Evolutionary conservation across 768 basidiomycete species (phyloP).

Genomic region (Tylopilus subfusipes): DNA sequence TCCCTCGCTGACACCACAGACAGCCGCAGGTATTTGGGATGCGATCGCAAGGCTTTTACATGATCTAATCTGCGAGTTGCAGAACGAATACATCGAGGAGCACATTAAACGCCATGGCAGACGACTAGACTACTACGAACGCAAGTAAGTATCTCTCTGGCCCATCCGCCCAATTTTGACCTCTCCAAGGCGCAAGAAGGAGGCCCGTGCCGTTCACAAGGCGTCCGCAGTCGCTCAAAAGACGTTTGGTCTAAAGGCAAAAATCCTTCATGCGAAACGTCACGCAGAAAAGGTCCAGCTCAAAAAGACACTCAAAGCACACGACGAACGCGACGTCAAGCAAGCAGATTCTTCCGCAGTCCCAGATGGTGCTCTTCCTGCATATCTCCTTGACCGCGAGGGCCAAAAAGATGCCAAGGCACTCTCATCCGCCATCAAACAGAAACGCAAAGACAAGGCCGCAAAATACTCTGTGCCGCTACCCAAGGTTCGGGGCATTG

Average conservation of each 20-base stretch:
- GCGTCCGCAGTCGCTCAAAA: slow-evolving; percentile 87
- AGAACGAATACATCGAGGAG: slow-evolving; percentile 99
- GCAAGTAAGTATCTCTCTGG: slow-evolving; percentile 57
- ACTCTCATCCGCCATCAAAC: slow-evolving; percentile 92
- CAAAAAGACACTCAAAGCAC: slow-evolving; percentile 99
- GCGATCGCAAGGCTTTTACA: background rate
- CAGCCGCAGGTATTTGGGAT: slow-evolving; percentile 61
- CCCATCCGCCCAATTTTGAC: background rate
- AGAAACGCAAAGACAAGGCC: slow-evolving; percentile 98
- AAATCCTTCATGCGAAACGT: slow-evolving; percentile 94
- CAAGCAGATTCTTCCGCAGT: slow-evolving; percentile 79
- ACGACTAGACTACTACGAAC: slow-evolving; percentile 93
- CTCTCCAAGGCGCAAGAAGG: slow-evolving; percentile 66
- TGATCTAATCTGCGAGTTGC: slow-evolving; percentile 11
- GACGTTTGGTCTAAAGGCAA: slow-evolving; percentile 94
- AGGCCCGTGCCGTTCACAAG: slow-evolving; percentile 73
- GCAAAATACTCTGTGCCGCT: slow-evolving; percentile 96
- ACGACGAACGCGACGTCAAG: slow-evolving; percentile 98
- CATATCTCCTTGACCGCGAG: slow-evolving; percentile 95
- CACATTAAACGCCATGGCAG: slow-evolving; percentile 96
- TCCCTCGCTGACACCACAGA: slow-evolving; percentile 14
- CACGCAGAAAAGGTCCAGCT: slow-evolving; percentile 98
- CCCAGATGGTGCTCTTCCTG: slow-evolving; percentile 89
- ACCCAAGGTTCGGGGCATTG: slow-evolving; percentile 96
- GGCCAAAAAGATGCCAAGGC: slow-evolving; percentile 99